Percentiles rank a stretch among this genome's conserved stretches.
These are phyloP conservation scores for Plenodomus tracheiphilus DNA, from an alignment of 2,329 filamentous ascomycete species.

Conservation along the genomic window DNA sequence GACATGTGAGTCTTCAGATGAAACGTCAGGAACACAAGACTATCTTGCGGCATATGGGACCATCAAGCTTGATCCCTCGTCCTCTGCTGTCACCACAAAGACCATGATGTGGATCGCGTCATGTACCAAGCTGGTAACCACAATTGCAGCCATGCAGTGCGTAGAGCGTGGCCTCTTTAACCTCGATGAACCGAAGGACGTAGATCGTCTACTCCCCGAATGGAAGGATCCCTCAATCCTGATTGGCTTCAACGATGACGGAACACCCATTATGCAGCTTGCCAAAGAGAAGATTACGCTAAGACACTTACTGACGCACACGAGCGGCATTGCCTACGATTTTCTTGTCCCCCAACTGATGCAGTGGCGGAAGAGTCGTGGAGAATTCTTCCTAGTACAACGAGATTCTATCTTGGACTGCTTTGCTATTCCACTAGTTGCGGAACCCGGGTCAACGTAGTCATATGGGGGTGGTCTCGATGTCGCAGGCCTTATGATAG, in stretches of 20 bases:
- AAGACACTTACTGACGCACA: slow-evolving; percentile 29
- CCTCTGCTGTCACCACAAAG: slow-evolving; percentile 16
- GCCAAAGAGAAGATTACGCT: slow-evolving; percentile 25
- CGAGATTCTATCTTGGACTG: slow-evolving; percentile 12
- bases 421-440: slow-evolving; percentile 24
- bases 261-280: slow-evolving; percentile 8
- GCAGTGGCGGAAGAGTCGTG: slow-evolving; percentile 16
- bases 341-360: slow-evolving; percentile 20
- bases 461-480: slow-evolving; percentile 27
- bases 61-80: slow-evolving; percentile 15
- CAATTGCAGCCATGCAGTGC: slow-evolving; percentile 33
- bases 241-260: slow-evolving; percentile 14
- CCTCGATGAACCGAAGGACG: slow-evolving; percentile 24
- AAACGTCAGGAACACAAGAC: slow-evolving; percentile 10
- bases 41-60: slow-evolving; percentile 21
- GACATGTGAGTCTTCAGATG: no score
- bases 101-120: slow-evolving; percentile 38
- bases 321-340: slow-evolving; percentile 28
- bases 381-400: slow-evolving; percentile 10
- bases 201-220: slow-evolving; percentile 30
- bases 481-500: slow-evolving; percentile 29
- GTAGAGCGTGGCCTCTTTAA: slow-evolving; percentile 32
- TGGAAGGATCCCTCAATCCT: slow-evolving; percentile 25
- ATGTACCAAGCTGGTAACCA: slow-evolving; percentile 33
- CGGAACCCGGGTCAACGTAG: slow-evolving; percentile 28